Evolutionary conservation across 2,329 filamentous ascomycete species (phyloP).

Genomic region (Pestalotiopsis fici): DNA sequence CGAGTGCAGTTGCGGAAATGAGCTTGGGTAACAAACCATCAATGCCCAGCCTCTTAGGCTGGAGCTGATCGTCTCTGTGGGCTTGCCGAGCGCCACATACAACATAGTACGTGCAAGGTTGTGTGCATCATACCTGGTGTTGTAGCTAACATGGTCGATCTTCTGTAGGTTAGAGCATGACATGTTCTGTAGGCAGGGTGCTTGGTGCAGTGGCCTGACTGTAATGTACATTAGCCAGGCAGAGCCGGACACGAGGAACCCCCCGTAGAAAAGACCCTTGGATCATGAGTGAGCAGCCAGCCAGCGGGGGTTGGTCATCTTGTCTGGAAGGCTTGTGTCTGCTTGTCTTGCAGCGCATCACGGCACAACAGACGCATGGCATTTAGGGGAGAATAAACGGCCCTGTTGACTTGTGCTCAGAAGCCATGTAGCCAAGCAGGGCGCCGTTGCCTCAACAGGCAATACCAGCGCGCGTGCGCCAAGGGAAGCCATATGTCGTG

Average conservation of each 20-base stretch:
- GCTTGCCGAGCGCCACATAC: slow-evolving; percentile 4
- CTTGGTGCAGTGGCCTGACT: not conserved
- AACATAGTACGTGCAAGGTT: not conserved
- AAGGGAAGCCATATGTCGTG: not conserved
- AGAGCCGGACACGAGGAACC: not conserved
- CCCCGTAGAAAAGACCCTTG: not conserved
- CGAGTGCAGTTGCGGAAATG: not conserved
- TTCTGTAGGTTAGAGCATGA: not conserved
- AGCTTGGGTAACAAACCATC: not conserved
- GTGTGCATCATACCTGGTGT: not conserved
- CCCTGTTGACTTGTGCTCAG: not conserved
- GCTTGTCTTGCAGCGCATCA: not conserved
- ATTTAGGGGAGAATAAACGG: not conserved
- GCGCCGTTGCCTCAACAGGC: not conserved
- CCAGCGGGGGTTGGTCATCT: not conserved
- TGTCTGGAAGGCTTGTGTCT: not conserved
- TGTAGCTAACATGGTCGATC: too few relatives aligned
- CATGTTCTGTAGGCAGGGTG: not conserved
- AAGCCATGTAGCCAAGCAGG: not conserved
- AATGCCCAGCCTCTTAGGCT: not conserved
- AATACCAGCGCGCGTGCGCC: not conserved
- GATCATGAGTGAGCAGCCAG: not conserved
- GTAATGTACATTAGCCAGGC: not conserved
- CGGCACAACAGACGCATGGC: not conserved
- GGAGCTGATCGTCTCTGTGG: not conserved